phyloP scores from a whole-genome alignment of 345 rosid species.

The Trapa bicornis region DNA sequence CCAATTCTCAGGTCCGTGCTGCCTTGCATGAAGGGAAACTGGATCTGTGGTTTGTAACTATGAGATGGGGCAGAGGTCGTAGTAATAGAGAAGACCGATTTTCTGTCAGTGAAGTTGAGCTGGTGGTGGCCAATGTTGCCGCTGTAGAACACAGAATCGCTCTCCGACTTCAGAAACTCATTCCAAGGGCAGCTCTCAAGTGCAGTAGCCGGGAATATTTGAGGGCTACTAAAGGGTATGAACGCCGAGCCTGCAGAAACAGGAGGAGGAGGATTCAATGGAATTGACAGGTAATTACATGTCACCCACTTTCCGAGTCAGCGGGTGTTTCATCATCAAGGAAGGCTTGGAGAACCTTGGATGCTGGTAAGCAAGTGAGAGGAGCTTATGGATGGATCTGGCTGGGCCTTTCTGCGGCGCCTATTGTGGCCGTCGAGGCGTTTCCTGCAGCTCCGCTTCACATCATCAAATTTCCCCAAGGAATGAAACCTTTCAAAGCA shows the following conservation, averaged over 20 bases:
- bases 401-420: slow-evolving; percentile 61
- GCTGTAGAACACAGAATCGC: slow-evolving; percentile 16
- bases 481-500: slow-evolving; percentile 47
- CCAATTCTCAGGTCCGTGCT: slow-evolving; percentile 14
- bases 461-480: slow-evolving; percentile 59
- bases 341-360: slow-evolving; percentile 26
- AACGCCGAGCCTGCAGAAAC: slow-evolving; percentile 29
- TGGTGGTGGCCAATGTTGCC: slow-evolving; percentile 11
- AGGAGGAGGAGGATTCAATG: neutral
- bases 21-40: slow-evolving; percentile 31
- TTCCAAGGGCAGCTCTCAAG: slow-evolving; percentile 28
- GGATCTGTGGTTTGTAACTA: slow-evolving; percentile 24
- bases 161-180: slow-evolving; percentile 25
- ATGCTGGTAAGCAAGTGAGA: slow-evolving; percentile 28
- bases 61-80: slow-evolving; percentile 10
- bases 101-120: slow-evolving; percentile 24
- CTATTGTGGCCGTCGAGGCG: slow-evolving; percentile 73
- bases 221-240: slow-evolving; percentile 31
- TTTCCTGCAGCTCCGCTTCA: slow-evolving; percentile 71
- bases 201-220: slow-evolving; percentile 20
- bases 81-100: slow-evolving; percentile 14
- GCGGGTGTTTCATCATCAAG: too few species aligned
- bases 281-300: neutral
- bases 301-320: too few species aligned
- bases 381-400: slow-evolving; percentile 29